Evolutionary conservation across 768 basidiomycete genomes (phyloP), one percentile per base, ranked within the genome.

Genomic region (Lentinula guzmanii): DNA sequence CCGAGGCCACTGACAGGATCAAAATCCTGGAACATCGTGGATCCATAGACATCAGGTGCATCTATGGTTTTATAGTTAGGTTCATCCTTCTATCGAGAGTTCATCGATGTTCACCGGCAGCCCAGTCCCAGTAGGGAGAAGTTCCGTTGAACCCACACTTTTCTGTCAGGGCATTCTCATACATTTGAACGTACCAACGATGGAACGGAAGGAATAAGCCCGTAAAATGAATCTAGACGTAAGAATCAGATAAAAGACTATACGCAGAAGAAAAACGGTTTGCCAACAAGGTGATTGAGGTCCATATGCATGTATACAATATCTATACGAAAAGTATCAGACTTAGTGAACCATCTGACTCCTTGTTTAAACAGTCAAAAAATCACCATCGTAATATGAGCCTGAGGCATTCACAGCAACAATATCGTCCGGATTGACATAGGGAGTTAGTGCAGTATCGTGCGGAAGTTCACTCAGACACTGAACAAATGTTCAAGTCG

Each of bases 91-190:
- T 43, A 31, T 21, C 48, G 33, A 16, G 55, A 53, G 53, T 37
- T 10, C 5, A 60, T n/a, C 34, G 39, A 56, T 28, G 62, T 18
- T 15, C 16, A 66, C 67, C 68, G 48, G 53, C 37, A n/a, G 66
- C 56, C 69, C 69, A 70, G 59, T 70, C 56, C 69, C 69, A 70
- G 52, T 70, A 70, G 4, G 69, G 69, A 13, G 61, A 50, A 1
- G 61, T 37, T 3, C 69, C 69, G 3, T 9, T 48, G 61, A 65
- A 70, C 6, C 61, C 61, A 42, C 69, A 70, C 24, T 65, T 62
- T 15, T 43, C 39, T 16, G 48, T 52, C 3, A 70, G 57, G 5
- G 56, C 63, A 8, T 42, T 13, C 39, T 70, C 68, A 53, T 65
- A 66, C 13, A 55, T 37, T 37, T 65, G 41, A 13, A 70, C 52